These are phyloP conservation scores for Acer saccharum DNA, from an alignment of 345 rosid species.

Conservation along the genomic window DNA sequence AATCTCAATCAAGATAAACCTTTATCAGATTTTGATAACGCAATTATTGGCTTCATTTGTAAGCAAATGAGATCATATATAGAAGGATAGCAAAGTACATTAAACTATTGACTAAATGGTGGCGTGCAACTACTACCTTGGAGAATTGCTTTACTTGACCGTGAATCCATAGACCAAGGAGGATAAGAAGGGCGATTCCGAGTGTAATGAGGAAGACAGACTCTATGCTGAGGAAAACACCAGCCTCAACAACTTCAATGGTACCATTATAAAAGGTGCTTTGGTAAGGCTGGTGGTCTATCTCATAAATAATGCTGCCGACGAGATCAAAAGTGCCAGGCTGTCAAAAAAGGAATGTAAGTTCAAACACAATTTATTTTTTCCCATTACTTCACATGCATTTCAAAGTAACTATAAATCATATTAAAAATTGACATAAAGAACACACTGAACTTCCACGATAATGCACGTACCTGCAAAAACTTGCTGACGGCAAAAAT, in stretches of 20 bases:
- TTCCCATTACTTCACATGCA: background rate
- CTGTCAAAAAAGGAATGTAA: conserved; percentile 35
- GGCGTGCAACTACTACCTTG: conserved; percentile 54
- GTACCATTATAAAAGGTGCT: conserved; percentile 82
- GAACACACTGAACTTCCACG: background rate
- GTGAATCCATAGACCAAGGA: conserved; percentile 68
- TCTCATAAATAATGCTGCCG: conserved; percentile 73
- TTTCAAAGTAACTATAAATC: background rate
- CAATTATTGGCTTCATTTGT: too few relatives aligned
- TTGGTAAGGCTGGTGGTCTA: conserved; percentile 77
- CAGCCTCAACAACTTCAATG: conserved; percentile 86
- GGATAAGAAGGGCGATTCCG: conserved; percentile 59
- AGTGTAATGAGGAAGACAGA: conserved; percentile 85
- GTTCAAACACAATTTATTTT: background rate
- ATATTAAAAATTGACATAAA: background rate
- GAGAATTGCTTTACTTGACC: conserved; percentile 67
- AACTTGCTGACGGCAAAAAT: conserved; percentile 81
- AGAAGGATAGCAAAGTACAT: background rate
- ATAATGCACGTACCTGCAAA: conserved; percentile 58
- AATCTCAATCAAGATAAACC: background rate
- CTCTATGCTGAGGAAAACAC: conserved; percentile 76
- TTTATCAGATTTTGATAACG: background rate
- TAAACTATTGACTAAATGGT: background rate
- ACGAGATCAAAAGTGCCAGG: conserved; percentile 92
- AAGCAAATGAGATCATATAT: too few relatives aligned